Conservation (phyloP, 1,139 yeast species). For the Geotrichum phurueaensis region DNA sequence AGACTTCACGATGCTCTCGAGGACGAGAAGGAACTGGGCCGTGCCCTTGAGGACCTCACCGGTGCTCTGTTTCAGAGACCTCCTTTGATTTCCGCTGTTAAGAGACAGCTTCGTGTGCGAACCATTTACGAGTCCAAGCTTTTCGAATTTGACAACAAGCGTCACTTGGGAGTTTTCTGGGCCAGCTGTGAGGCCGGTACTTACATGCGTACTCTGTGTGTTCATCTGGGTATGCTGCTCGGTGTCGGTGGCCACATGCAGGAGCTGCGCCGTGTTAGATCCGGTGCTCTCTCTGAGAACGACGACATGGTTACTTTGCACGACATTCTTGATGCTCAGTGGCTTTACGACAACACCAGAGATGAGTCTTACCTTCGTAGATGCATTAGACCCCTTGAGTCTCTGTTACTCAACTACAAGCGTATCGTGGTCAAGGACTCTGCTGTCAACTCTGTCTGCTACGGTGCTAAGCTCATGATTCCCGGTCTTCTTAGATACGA, state of each 20-base stretch:
- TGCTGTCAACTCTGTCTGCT: constrained; percentile 96
- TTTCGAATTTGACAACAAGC: constrained; percentile 92
- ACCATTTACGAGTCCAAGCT: constrained; percentile 94
- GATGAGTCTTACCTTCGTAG: constrained; percentile 94
- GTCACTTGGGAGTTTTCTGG: constrained; percentile 98
- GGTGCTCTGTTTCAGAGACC: constrained; percentile 99
- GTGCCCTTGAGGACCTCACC: constrained; percentile 86
- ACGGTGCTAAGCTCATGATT: constrained; percentile 98
- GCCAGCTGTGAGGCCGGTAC: constrained; percentile 99
- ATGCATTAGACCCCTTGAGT: constrained; percentile 91
- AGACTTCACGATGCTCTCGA: constrained; percentile 89
- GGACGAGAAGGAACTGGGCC: constrained; percentile 84
- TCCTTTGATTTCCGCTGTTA: constrained; percentile 96
- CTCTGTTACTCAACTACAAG: constrained; percentile 88
- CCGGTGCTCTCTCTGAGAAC: constrained; percentile 88
- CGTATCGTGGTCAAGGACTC: constrained; percentile 97
- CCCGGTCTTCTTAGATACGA: constrained; percentile 97
- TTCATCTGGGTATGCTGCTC: constrained; percentile 93
- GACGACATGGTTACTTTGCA: constrained; percentile 93
- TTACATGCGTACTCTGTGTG: constrained; percentile 98
- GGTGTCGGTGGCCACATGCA: constrained; percentile 99
- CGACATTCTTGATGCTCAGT: constrained; percentile 96
- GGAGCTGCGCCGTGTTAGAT: constrained; percentile 97
- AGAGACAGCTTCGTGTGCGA: constrained; percentile 97
- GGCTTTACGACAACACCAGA: constrained; percentile 94